A percentile compares a stretch with the other conserved stretches of the same genome.
These are phyloP conservation scores for Candida incommunis DNA, from an alignment of 805 yeast species.

Conservation along the genomic window DNA sequence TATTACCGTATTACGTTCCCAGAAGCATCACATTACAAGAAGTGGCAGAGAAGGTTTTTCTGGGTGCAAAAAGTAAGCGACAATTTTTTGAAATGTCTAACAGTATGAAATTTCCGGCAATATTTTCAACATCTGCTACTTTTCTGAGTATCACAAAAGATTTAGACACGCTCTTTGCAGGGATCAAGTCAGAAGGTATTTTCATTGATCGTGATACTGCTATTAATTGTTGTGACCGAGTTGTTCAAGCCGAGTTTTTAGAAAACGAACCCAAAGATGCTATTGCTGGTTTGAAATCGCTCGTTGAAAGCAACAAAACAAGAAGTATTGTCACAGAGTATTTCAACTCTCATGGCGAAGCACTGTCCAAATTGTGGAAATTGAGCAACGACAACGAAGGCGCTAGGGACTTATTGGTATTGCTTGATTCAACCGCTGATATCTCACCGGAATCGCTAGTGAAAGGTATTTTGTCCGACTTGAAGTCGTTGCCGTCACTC, in stretches of 20 bases:
- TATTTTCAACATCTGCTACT: neutral
- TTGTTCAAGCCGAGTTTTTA: neutral
- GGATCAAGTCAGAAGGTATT: neutral
- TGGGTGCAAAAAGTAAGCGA: neutral
- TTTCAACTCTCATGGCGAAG: neutral
- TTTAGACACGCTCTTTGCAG: neutral
- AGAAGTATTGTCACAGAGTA: neutral
- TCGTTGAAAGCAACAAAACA: neutral
- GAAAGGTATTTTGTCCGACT: neutral
- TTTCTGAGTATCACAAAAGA: neutral
- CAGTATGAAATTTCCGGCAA: neutral
- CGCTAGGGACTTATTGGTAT: neutral
- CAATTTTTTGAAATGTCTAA: neutral
- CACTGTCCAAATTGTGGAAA: neutral
- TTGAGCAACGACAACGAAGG: neutral
- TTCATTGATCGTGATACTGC: neutral
- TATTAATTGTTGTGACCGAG: neutral
- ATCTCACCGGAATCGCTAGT: neutral
- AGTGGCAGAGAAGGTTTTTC: neutral
- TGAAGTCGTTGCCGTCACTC: neutral
- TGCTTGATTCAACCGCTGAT: neutral
- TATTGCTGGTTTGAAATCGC: neutral
- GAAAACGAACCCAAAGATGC: neutral
- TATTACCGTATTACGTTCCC: neutral
- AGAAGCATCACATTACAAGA: neutral